Conservation (phyloP, 345 rosid species). For the Syzygium grande region DNA sequence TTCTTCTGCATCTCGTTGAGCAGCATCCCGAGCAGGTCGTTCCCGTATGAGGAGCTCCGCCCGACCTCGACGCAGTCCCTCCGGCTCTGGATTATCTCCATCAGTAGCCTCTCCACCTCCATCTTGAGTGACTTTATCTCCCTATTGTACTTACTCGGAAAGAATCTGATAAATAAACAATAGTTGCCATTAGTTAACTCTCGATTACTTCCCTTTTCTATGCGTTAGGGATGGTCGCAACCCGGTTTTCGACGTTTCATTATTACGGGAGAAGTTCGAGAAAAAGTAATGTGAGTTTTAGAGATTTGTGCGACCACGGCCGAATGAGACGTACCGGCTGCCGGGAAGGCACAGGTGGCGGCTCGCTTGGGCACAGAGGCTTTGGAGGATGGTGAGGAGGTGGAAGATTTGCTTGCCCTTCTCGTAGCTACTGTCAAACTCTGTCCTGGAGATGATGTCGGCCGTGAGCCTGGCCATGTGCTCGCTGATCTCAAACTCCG, state of each 20-base stretch:
- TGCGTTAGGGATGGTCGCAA: neutral
- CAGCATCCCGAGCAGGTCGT: slow-evolving; percentile 72
- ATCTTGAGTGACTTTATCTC: slow-evolving; percentile 68
- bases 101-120: slow-evolving; percentile 70
- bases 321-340: slow-evolving; percentile 46
- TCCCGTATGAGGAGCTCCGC: slow-evolving; percentile 68
- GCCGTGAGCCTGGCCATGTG: slow-evolving; percentile 69
- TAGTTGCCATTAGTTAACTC: neutral
- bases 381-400: slow-evolving; percentile 52
- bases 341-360: slow-evolving; percentile 88
- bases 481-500: slow-evolving; percentile 81
- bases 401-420: slow-evolving; percentile 80
- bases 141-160: slow-evolving; percentile 83
- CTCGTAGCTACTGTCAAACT: slow-evolving; percentile 64
- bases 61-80: slow-evolving; percentile 75
- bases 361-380: slow-evolving; percentile 68
- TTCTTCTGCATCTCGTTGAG: slow-evolving; percentile 64
- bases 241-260: no score
- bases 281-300: neutral
- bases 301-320: neutral
- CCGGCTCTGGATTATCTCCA: slow-evolving; percentile 81
- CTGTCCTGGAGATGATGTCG: slow-evolving; percentile 83
- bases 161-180: slow-evolving; percentile 35
- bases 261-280: neutral
- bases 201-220: neutral